A percentile compares a stretch with the other conserved stretches of the same genome.
phyloP scores from a whole-genome alignment of 2,329 filamentous ascomycete genomes.

The Aspergillus novofumigatus region DNA sequence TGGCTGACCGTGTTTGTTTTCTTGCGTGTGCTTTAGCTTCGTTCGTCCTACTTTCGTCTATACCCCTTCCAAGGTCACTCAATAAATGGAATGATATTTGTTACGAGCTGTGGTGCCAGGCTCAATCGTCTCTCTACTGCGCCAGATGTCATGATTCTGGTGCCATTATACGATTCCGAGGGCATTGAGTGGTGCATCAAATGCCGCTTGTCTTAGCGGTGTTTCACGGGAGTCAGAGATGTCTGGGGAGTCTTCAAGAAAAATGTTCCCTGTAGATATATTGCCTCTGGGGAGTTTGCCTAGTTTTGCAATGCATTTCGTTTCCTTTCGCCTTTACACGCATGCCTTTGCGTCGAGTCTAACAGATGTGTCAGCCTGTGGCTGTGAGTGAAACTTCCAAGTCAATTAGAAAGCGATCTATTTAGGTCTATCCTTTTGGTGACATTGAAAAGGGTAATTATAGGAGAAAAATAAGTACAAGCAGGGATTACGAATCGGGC shows the following conservation, averaged over 20 bases:
- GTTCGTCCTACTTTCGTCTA: constrained; percentile 76
- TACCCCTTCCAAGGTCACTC: constrained; percentile 60
- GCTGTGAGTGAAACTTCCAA: not conserved
- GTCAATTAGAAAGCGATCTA: not conserved
- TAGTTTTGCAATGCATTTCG: constrained; percentile 18
- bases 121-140: constrained; percentile 4
- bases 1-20: constrained; percentile 4
- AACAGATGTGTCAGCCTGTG: not conserved
- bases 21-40: constrained; percentile 51
- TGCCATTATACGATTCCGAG: constrained; percentile 2
- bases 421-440: constrained; percentile 1
- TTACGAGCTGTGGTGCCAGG: constrained; percentile 5
- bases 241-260: constrained; percentile 4
- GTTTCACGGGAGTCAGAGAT: not conserved
- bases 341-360: not conserved
- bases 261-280: constrained; percentile 33
- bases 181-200: not conserved
- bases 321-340: constrained; percentile 8
- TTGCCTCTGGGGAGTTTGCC: constrained; percentile 24
- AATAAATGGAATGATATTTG: constrained; percentile 42
- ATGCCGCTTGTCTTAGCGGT: constrained; percentile 1
- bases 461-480: not conserved
- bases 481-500: not conserved
- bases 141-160: constrained; percentile 5
- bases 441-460: constrained; percentile 1